These are phyloP conservation scores for Fusarium foetens DNA, from an alignment of 2,329 filamentous ascomycete species.

Conservation along the genomic window DNA sequence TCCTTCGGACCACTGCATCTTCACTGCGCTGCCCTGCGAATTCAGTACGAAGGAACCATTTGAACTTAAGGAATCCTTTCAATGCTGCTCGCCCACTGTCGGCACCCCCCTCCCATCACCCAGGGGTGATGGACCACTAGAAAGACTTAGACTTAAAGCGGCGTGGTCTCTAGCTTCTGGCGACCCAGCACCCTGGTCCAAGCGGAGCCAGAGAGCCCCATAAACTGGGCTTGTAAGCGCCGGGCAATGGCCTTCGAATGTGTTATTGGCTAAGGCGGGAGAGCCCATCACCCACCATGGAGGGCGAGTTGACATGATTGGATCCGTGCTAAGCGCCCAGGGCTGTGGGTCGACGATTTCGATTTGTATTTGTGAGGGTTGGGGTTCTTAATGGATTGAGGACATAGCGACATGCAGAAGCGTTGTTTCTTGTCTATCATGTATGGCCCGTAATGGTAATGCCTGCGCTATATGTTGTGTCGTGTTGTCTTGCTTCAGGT, in stretches of 20 bases:
- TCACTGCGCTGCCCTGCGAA: background rate
- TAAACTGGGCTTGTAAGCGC: conserved; percentile 48
- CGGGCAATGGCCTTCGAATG: conserved; percentile 35
- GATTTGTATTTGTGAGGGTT: conserved; percentile 33
- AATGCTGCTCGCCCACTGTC: conserved; percentile 13
- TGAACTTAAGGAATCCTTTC: conserved; percentile 18
- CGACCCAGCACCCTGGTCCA: conserved; percentile 45
- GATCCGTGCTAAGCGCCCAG: conserved; percentile 49
- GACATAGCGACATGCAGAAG: conserved; percentile 41
- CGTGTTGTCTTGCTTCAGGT: conserved; percentile 22
- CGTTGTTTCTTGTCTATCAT: conserved; percentile 11
- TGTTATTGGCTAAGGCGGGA: conserved; percentile 45
- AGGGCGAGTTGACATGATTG: conserved; percentile 47
- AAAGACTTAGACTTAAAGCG: conserved; percentile 38
- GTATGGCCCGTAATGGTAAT: conserved; percentile 4
- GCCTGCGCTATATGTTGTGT: conserved; percentile 22
- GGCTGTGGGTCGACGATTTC: conserved; percentile 36
- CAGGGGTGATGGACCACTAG: conserved; percentile 8
- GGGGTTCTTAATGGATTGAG: conserved; percentile 24
- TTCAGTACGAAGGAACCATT: background rate
- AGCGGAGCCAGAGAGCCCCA: conserved; percentile 17
- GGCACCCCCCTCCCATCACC: conserved; percentile 23
- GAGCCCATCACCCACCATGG: conserved; percentile 48
- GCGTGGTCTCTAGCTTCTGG: conserved; percentile 29
- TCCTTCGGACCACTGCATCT: background rate